phyloP scores from a whole-genome alignment of 1,139 yeast genomes.

The Kodamaea fungicola region DNA sequence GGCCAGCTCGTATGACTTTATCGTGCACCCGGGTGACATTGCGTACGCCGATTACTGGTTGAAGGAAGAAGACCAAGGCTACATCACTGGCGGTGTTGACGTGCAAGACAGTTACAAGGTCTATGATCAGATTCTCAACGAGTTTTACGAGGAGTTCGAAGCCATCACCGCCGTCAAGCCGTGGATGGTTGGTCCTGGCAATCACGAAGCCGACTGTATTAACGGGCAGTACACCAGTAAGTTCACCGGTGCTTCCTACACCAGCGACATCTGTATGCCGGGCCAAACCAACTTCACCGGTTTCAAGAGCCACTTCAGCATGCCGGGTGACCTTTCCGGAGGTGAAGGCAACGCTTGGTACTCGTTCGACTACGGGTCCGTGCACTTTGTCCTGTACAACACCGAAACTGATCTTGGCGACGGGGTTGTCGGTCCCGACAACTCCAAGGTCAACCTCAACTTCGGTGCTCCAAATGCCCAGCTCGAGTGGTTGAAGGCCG shows the following conservation, averaged over 20 bases:
- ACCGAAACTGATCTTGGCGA: constrained; percentile 7
- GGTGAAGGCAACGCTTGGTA: constrained; percentile 6
- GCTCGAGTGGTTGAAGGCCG: constrained; percentile 4
- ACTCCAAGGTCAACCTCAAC: constrained; percentile 1
- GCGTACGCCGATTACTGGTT: constrained; percentile 7
- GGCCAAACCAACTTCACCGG: constrained; percentile 7
- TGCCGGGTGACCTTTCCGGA: constrained; percentile 5
- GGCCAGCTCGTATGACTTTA: constrained; percentile 3
- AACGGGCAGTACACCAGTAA: constrained; percentile 3
- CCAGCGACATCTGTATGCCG: constrained; percentile 6
- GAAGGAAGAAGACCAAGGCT: constrained; percentile 6
- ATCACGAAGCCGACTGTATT: constrained; percentile 7
- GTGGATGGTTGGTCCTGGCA: constrained; percentile 7
- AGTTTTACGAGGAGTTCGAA: constrained; percentile 5
- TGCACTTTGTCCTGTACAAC: constrained; percentile 5
- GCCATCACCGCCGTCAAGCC: constrained; percentile 3
- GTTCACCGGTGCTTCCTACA: constrained; percentile 2
- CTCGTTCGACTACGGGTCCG: constrained; percentile 6
- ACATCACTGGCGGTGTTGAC: constrained; percentile 1
- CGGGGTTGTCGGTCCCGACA: constrained; percentile 4
- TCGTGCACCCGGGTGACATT: constrained; percentile 6
- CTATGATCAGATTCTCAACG: constrained; percentile 5
- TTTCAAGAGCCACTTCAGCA: constrained; percentile 5
- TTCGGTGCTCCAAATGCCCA: constrained; percentile 5
- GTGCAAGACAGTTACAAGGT: constrained; percentile 5